These are phyloP conservation scores for Rhynchospora pubera DNA, from an alignment of 176 grass and related monocot species.

Conservation along the genomic window DNA sequence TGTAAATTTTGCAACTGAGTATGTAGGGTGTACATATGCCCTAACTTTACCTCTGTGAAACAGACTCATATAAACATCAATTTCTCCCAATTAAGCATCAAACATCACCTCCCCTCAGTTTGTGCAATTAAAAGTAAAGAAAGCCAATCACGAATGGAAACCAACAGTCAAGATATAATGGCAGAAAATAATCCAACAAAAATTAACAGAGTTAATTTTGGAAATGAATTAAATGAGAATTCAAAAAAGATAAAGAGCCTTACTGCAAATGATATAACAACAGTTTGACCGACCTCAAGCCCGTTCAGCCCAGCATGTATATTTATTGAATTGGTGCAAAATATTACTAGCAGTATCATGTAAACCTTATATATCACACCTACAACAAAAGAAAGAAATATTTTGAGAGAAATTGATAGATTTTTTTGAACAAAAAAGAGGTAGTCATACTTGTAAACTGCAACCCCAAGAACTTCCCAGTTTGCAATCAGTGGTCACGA, in stretches of 20 bases:
- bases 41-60: neutral
- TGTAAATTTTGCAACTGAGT: neutral
- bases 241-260: neutral
- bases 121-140: neutral
- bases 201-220: neutral
- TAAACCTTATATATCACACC: slow-evolving; percentile 88
- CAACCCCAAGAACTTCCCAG: neutral
- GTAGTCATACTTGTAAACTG: neutral
- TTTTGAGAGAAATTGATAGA: neutral
- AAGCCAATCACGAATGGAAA: neutral
- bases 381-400: slow-evolving; percentile 24
- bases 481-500: neutral
- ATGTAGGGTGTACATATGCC: neutral
- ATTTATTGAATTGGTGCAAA: slow-evolving; percentile 98
- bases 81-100: neutral
- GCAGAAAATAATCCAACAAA: neutral
- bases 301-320: slow-evolving; percentile 98
- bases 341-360: slow-evolving; percentile 92
- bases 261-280: slow-evolving; percentile 96
- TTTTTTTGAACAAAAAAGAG: neutral
- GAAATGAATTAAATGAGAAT: neutral
- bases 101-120: neutral
- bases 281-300: slow-evolving; percentile 88
- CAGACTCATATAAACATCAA: neutral
- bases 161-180: neutral